Base-by-base conservation (phyloP, 805 yeast genomes). In the Candida tammaniensis region DNA sequence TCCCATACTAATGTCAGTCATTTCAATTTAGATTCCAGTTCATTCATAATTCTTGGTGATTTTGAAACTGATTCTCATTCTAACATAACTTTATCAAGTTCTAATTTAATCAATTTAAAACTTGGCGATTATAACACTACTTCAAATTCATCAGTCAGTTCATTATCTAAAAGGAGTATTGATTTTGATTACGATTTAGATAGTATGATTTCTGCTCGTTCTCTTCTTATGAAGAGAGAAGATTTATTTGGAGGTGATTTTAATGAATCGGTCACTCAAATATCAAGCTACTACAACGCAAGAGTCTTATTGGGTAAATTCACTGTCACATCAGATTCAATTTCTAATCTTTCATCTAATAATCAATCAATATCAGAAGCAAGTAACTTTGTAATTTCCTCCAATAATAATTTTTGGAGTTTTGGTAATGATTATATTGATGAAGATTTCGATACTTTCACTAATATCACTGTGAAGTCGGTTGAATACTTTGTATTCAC, bases 31-130 rank as follows among this genome's bases (percentile, higher is more conserved):
- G 51, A 58, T 10, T 23, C 43, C 3, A 39, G 49, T 10, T 55
- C 59, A 5, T 55, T 82, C 5, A 32, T 72, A 3, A 39, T 78
- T 7, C 56, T 68, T 15, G 86, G 86, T 3, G 48, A 59, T 5
- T 72, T 79, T 41, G 47, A 52, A 24, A 57, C 64, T 1, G 54
- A 70, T 10, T 50, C 51, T 4, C 54, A 61, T 17, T 7, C 29
- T 4, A 44, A 61, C n/a, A 39, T 59, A 8, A 44, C 61, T 4
- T 39, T 61, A 12, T 36, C 48, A 11, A 63, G 53, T 37, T 36
- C 37, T 22, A 58, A 61, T 35, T 37, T 66, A 27, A 40, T 64
- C 5, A 46, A 57, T 1, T 39, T 67, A 30, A 35, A 44, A 7
- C 27, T 67, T 15, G 39, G 42, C 1, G 46, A 49, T 12, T 67